Evolutionary conservation across 768 basidiomycete genomes (phyloP).

Genomic region (Suillus americanus): DNA sequence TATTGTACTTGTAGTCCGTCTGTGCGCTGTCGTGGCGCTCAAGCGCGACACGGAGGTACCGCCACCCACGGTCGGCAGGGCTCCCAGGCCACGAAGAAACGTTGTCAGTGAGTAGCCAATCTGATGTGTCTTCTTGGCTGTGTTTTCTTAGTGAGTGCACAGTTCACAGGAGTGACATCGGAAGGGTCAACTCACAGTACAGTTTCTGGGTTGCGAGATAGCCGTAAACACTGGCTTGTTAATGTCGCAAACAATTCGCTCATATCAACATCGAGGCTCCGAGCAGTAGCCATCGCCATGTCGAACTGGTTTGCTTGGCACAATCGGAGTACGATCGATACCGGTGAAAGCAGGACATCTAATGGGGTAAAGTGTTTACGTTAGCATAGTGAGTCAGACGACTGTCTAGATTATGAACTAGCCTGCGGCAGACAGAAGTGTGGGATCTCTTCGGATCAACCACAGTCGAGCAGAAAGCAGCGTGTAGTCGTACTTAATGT

Average conservation of each 20-base stretch:
- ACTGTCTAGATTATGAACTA: slow-evolving; percentile 24
- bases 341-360: slow-evolving; percentile 57
- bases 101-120: slow-evolving; percentile 84
- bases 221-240: slow-evolving; percentile 73
- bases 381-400: background rate
- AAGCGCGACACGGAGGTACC: slow-evolving; percentile 80
- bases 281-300: slow-evolving; percentile 74
- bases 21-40: slow-evolving; percentile 72
- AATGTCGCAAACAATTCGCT: slow-evolving; percentile 78
- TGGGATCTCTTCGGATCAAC: slow-evolving; percentile 66
- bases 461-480: slow-evolving; percentile 77
- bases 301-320: slow-evolving; percentile 80
- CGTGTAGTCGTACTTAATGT: slow-evolving; percentile 78
- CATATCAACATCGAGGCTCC: slow-evolving; percentile 81
- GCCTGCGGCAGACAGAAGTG: slow-evolving; percentile 66
- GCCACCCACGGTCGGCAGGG: slow-evolving; percentile 79
- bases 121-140: slow-evolving; percentile 70
- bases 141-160: slow-evolving; percentile 9
- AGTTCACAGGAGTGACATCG: background rate
- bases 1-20: slow-evolving; percentile 75
- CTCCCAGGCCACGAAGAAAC: slow-evolving; percentile 84
- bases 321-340: slow-evolving; percentile 73
- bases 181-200: slow-evolving; percentile 47
- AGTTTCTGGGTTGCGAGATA: slow-evolving; percentile 62
- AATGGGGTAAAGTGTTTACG: slow-evolving; percentile 21